Base-by-base conservation (phyloP, 2,329 filamentous ascomycete genomes). In the Xylariaceae sp. region DNA sequence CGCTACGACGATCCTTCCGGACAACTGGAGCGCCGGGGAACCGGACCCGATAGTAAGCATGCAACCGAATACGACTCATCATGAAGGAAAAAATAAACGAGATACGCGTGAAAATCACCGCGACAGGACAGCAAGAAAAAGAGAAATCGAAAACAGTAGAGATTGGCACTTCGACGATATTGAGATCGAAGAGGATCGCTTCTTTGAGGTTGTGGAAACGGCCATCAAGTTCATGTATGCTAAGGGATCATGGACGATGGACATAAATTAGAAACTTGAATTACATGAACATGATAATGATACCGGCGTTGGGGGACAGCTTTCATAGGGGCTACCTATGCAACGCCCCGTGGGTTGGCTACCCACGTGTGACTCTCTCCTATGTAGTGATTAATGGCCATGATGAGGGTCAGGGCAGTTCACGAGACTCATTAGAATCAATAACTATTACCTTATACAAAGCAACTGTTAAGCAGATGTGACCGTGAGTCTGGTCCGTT, bases 91-190 rank as follows among this genome's bases (percentile, higher is more conserved):
- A 9, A 13, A 44, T 13, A 9, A 13, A 4, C 8, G 42, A 13
- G 17, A 17, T 17, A 17, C 17, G 17, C 17, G 17, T 17, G 11
- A 13, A 44, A 17, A 9, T 17, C 37, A 44, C 4, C 18, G n/a
- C 3, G 13, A 23, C 15, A 30, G 3, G 5, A 45, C 8, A 6
- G 47, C 15, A 7, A 18, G 44, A 30, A 42, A 18, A 17, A 54
- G 55, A 52, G 47, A 59, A 35, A 56, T 60, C 68, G 65, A 67
- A 67, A 70, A 17, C 51, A 17, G 17, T 17, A 17, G 17, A 17
- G 17, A 17, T 17, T 17, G 17, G 17, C 17, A 17, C 17, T 17
- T 17, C 17, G 17, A 17, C 17, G 17, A 17, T 17, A 34, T 62
- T 35, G 60, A 58, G 13, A 62, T 62, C 23, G 60, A 62, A 34